Evolutionary conservation across 257 asterid genomes (phyloP), one percentile per base, ranked within the genome.

Genomic region (Vinca minor): DNA sequence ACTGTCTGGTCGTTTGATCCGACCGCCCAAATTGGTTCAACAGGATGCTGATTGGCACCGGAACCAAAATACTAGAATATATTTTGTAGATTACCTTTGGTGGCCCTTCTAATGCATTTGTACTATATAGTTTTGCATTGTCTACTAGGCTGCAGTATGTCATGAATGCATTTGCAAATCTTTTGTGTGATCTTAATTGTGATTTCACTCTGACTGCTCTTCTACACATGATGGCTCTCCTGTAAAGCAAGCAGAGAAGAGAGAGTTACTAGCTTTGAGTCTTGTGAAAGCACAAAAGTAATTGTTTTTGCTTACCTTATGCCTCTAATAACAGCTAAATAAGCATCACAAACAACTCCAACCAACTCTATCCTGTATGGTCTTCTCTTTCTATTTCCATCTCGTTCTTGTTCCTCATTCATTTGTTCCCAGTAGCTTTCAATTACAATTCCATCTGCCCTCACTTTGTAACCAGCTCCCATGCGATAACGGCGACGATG

Each of bases 161-260:
- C 47, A 76, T 71, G 53, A 91, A 88, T 45, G 96, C 98, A 59
- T 78, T 82, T 56, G 95, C 92, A 71, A 91, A 91, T 77, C 96
- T 81, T 81, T 83, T 88, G 76, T 91, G 98, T 34, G 98, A 88
- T 78, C 77, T 83, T 64, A 91, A 75, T 78, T 88, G 97, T 42
- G 98, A 88, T 68, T 91, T 73, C 73, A 91, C 95, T 71, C 95
- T 79, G 63, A 91, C 98, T 62, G 96, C 96, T 70, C 98, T 80
- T 80, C 95, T 74, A 66, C 89, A 85, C 77, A 88, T 86, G 76
- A 91, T 91, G 54, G 96, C 98, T 82, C 96, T 71, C 94, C 96
- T 91, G 82, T 64, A 38, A n/a, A 45, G 59, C 41, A 62, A 21
- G 54, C 26, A 55, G 14, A 32, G 28, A 1, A 8, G 5, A 17